phyloP scores from a whole-genome alignment of 306 rosid species.

The Purshia tridentata region DNA sequence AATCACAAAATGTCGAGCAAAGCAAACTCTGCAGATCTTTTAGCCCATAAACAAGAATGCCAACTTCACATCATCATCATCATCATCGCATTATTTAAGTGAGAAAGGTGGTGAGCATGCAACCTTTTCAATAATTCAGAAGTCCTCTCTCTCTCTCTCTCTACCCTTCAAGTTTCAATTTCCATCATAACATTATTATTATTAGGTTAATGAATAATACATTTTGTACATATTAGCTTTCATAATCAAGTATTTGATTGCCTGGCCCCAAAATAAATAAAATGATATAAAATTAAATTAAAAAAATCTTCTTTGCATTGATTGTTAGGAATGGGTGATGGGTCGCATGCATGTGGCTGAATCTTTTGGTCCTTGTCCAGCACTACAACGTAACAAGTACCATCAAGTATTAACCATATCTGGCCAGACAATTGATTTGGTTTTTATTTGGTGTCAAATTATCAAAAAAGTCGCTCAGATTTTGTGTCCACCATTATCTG shows the following conservation, averaged over 20 bases:
- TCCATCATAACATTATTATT: too few species aligned
- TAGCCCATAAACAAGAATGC: background rate
- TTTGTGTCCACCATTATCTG: background rate
- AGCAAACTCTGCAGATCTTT: background rate
- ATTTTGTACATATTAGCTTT: too few species aligned
- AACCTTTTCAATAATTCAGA: constrained; percentile 3
- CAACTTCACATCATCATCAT: background rate
- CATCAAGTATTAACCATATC: background rate
- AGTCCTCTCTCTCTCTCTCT: too few species aligned
- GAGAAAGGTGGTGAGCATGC: background rate
- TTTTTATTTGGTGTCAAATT: background rate
- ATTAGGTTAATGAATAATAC: too few species aligned
- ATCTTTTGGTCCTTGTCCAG: background rate
- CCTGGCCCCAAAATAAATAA: background rate
- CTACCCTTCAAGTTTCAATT: too few species aligned
- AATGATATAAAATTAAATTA: background rate
- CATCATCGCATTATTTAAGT: background rate
- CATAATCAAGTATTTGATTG: background rate
- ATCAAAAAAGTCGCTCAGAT: background rate
- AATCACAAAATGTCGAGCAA: too few species aligned
- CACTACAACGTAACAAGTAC: too few species aligned
- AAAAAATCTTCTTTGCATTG: background rate
- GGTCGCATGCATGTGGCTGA: background rate
- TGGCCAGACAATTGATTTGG: background rate
- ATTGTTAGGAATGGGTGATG: background rate